Percentiles rank a stretch among this genome's conserved stretches.
phyloP scores from a whole-genome alignment of 129 eudicot species.

The Scalesia atractyloides region DNA sequence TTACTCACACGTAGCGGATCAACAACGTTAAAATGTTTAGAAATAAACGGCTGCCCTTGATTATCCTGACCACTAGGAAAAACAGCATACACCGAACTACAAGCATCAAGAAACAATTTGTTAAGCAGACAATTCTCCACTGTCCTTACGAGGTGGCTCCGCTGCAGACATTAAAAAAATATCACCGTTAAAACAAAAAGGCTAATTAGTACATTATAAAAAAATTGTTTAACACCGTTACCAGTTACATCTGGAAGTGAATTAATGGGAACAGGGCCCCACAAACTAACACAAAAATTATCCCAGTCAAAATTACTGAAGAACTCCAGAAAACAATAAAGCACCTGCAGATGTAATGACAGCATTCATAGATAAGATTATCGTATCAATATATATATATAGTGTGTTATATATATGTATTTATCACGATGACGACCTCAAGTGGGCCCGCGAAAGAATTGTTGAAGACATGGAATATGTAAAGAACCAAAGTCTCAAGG shows the following conservation, averaged over 20 bases:
- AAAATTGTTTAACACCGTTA: constrained; percentile 30
- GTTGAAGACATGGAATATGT: constrained; percentile 92
- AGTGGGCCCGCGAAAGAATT: constrained; percentile 90
- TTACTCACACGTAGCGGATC: constrained; percentile 92
- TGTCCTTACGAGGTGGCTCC: constrained; percentile 89
- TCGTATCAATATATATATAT: background rate
- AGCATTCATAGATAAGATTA: constrained; percentile 13
- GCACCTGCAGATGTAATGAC: constrained; percentile 55
- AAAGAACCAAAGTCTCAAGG: constrained; percentile 93
- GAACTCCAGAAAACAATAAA: constrained; percentile 93
- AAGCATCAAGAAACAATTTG: constrained; percentile 80
- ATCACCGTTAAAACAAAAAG: constrained; percentile 23
- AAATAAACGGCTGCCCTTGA: constrained; percentile 77
- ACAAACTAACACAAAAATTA: constrained; percentile 86
- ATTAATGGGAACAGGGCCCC: constrained; percentile 95
- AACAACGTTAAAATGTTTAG: constrained; percentile 84
- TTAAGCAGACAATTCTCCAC: constrained; percentile 81
- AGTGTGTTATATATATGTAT: no score
- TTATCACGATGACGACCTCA: constrained; percentile 55
- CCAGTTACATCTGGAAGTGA: constrained; percentile 92
- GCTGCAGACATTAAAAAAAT: constrained; percentile 48
- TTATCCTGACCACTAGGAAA: constrained; percentile 79
- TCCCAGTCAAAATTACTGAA: constrained; percentile 98
- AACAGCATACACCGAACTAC: constrained; percentile 87
- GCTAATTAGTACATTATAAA: background rate